A percentile compares a stretch with the other conserved stretches of the same genome.
phyloP scores from a whole-genome alignment of 352 stramenopile species.

The Phytophthora pisi region DNA sequence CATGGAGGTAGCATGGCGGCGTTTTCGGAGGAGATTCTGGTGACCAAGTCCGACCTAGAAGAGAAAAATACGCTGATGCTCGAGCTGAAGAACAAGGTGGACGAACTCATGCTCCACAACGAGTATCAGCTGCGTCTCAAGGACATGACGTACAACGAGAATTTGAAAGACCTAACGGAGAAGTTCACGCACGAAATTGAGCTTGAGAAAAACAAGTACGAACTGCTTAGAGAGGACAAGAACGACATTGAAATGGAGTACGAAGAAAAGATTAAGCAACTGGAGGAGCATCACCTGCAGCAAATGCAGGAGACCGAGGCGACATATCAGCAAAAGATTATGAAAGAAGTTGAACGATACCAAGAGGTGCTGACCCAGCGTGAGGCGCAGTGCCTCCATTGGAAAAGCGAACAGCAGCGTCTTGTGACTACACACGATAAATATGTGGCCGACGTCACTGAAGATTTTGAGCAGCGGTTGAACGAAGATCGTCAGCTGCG shows the following conservation, averaged over 20 bases:
- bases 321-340: conserved; percentile 93
- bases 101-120: conserved; percentile 94
- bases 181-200: conserved; percentile 95
- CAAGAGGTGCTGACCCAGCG: conserved; percentile 86
- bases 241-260: conserved; percentile 93
- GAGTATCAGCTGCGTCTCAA: conserved; percentile 95
- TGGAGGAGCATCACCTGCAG: conserved; percentile 92
- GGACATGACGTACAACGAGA: conserved; percentile 96
- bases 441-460: conserved; percentile 90
- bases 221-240: conserved; percentile 91
- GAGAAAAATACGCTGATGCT: conserved; percentile 92
- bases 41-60: conserved; percentile 93
- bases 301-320: conserved; percentile 91
- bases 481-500: conserved; percentile 83
- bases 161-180: conserved; percentile 94
- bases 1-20: conserved; percentile 23
- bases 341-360: conserved; percentile 92
- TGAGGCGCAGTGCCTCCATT: conserved; percentile 81
- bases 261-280: conserved; percentile 90
- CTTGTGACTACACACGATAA: conserved; percentile 72
- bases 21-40: conserved; percentile 82
- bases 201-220: conserved; percentile 92
- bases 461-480: conserved; percentile 92
- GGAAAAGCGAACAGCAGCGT: conserved; percentile 69
- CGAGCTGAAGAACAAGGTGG: conserved; percentile 95